These are phyloP conservation scores for Coemansia sp. DNA, from an alignment of 192 early-diverging fungal genomes.

Conservation along the genomic window DNA sequence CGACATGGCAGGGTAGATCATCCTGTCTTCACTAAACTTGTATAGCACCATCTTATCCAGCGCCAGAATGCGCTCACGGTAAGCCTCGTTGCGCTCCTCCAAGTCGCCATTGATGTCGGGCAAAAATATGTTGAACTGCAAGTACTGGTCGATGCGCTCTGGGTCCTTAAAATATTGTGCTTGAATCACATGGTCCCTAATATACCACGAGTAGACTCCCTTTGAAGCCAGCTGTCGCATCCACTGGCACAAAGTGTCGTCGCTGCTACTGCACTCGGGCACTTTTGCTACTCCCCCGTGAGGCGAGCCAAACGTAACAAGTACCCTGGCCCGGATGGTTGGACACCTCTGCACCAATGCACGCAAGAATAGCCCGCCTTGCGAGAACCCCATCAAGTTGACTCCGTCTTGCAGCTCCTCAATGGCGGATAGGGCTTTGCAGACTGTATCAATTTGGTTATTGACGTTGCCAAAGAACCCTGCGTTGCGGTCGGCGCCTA, in stretches of 20 bases:
- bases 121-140: constrained; percentile 77
- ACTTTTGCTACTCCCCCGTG: constrained; percentile 80
- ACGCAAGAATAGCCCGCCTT: constrained; percentile 71
- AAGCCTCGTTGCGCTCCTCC: constrained; percentile 55
- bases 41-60: constrained; percentile 83
- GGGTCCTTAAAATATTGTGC: constrained; percentile 92
- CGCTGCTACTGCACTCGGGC: constrained; percentile 66
- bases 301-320: constrained; percentile 86
- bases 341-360: constrained; percentile 85
- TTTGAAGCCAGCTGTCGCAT: constrained; percentile 75
- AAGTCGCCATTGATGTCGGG: constrained; percentile 87
- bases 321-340: constrained; percentile 62
- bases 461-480: constrained; percentile 88
- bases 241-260: constrained; percentile 61
- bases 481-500: constrained; percentile 71
- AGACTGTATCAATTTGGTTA: constrained; percentile 75
- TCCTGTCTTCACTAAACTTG: constrained; percentile 73
- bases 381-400: constrained; percentile 91
- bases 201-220: constrained; percentile 83
- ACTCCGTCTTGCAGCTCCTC: constrained; percentile 70
- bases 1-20: constrained; percentile 65
- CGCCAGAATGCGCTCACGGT: constrained; percentile 55
- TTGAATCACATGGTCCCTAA: constrained; percentile 81
- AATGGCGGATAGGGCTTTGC: constrained; percentile 60
- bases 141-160: constrained; percentile 64